Evolutionary conservation across 805 yeast species (phyloP).

Genomic region (Myxozyma mucilagina): DNA sequence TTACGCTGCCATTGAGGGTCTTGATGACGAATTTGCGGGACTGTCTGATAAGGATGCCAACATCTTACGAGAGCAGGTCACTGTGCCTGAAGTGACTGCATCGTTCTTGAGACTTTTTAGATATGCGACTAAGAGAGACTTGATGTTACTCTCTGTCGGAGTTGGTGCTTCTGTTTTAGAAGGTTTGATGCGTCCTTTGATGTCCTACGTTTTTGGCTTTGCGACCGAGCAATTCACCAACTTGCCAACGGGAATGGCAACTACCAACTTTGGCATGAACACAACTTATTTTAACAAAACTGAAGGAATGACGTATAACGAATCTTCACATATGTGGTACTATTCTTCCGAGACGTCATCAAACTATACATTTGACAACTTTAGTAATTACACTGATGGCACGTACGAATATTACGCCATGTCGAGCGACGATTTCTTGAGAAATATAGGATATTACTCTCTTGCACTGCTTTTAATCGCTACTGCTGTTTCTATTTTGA

Average conservation of each 20-base stretch:
- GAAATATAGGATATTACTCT: slow-evolving; percentile 30
- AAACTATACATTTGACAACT: slow-evolving; percentile 4
- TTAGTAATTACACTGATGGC: slow-evolving; percentile 8
- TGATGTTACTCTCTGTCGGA: slow-evolving; percentile 37
- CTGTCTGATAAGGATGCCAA: slow-evolving; percentile 40
- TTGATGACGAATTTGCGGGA: slow-evolving; percentile 32
- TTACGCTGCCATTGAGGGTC: slow-evolving; percentile 21
- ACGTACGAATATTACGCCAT: slow-evolving; percentile 8
- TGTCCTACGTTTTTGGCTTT: slow-evolving; percentile 45
- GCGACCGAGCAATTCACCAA: slow-evolving; percentile 43
- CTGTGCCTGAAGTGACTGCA: slow-evolving; percentile 33
- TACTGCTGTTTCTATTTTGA: slow-evolving; percentile 35
- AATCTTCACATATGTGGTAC: slow-evolving; percentile 7
- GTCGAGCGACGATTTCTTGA: slow-evolving; percentile 7
- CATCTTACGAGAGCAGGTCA: slow-evolving; percentile 41
- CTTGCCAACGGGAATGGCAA: slow-evolving; percentile 10
- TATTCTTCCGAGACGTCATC: not conserved
- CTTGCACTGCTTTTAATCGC: slow-evolving; percentile 46
- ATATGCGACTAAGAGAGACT: slow-evolving; percentile 41
- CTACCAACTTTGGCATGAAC: not conserved
- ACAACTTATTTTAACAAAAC: slow-evolving; percentile 11
- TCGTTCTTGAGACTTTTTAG: slow-evolving; percentile 38
- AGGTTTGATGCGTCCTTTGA: slow-evolving; percentile 44
- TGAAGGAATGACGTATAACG: slow-evolving; percentile 12
- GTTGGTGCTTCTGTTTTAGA: slow-evolving; percentile 40